Conservation (phyloP, 768 basidiomycete species). For the Rhodosporidiobolus odoratus region DNA sequence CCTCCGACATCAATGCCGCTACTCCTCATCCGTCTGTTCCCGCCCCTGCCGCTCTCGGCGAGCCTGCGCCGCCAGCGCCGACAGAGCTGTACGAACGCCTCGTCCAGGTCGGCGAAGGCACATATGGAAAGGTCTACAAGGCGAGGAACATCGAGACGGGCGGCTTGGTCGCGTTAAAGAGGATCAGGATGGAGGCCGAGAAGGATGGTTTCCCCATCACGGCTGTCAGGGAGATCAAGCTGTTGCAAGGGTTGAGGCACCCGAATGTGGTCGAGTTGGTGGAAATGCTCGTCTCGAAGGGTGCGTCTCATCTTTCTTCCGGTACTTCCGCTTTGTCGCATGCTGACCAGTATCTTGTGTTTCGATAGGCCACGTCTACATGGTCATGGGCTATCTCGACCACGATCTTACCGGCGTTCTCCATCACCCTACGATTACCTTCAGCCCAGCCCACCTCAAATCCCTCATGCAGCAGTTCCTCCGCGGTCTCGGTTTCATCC, state of each 20-base stretch:
- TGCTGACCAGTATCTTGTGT: not conserved
- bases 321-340: not conserved
- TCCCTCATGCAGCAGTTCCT: constrained; percentile 95
- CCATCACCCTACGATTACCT: constrained; percentile 77
- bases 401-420: constrained; percentile 94
- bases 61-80: too few relatives aligned
- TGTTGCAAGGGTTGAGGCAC: constrained; percentile 84
- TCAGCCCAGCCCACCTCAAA: constrained; percentile 83
- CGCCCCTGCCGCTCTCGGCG: not conserved
- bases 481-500: constrained; percentile 84
- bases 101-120: constrained; percentile 94
- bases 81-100: constrained; percentile 68
- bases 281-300: constrained; percentile 99
- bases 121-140: constrained; percentile 97
- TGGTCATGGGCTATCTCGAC: constrained; percentile 99
- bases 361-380: constrained; percentile 80
- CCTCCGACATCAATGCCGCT: not conserved
- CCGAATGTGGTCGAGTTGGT: constrained; percentile 79
- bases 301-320: constrained; percentile 51
- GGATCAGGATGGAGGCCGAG: constrained; percentile 96
- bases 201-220: constrained; percentile 98
- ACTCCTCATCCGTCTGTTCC: not conserved
- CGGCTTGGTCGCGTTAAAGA: constrained; percentile 78
- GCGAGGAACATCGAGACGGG: constrained; percentile 76
- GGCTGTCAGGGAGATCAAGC: constrained; percentile 97